phyloP scores from a whole-genome alignment of 2,329 filamentous ascomycete species.

The Proliferodiscus dingleyae region DNA sequence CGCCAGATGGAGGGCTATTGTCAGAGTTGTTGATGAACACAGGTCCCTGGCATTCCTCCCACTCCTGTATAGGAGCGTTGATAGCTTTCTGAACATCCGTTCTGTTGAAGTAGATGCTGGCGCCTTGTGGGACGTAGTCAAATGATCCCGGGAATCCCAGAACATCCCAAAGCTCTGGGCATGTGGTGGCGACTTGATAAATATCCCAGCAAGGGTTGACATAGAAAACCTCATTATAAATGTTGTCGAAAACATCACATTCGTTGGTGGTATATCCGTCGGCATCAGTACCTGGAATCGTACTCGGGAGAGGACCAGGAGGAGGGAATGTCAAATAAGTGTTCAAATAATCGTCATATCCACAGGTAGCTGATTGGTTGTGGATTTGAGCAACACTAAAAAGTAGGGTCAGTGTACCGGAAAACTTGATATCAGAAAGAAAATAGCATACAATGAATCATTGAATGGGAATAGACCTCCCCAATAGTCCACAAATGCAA shows the following conservation, averaged over 20 bases:
- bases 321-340: slow-evolving; percentile 67
- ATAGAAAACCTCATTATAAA: slow-evolving; percentile 47
- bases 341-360: slow-evolving; percentile 55
- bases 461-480: slow-evolving; percentile 58
- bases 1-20: slow-evolving; percentile 47
- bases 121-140: slow-evolving; percentile 57
- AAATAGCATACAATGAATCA: slow-evolving; percentile 40
- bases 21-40: slow-evolving; percentile 48
- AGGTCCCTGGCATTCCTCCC: slow-evolving; percentile 50
- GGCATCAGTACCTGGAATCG: slow-evolving; percentile 40
- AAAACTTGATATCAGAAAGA: not conserved
- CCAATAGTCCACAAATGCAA: slow-evolving; percentile 59
- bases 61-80: slow-evolving; percentile 64
- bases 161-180: slow-evolving; percentile 65
- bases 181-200: slow-evolving; percentile 69
- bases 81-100: slow-evolving; percentile 57
- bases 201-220: slow-evolving; percentile 77
- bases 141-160: slow-evolving; percentile 64
- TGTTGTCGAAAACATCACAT: slow-evolving; percentile 55
- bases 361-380: slow-evolving; percentile 50
- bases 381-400: slow-evolving; percentile 42
- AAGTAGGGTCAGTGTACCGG: not conserved
- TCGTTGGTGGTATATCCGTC: slow-evolving; percentile 34
- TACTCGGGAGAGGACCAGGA: slow-evolving; percentile 49
- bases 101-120: slow-evolving; percentile 58